Base-by-base conservation (phyloP, 2,329 filamentous ascomycete genomes). In the Aspergillus sp. region DNA sequence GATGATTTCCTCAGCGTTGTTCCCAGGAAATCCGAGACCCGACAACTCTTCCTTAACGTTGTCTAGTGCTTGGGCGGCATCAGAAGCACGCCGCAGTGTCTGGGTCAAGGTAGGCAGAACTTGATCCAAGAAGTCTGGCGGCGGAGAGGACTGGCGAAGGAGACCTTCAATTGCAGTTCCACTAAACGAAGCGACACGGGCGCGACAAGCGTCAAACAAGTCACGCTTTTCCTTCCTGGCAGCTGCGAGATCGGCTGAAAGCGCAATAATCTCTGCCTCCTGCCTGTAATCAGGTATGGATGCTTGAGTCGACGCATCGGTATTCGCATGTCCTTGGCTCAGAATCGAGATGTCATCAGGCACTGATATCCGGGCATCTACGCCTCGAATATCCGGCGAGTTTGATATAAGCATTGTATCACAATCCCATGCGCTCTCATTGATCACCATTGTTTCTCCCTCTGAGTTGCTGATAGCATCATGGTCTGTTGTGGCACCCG, bases 151-250 rank as follows among this genome's bases (percentile, higher is more conserved):
- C 21, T 67, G 64, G n/a, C 66, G 68, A 44, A 71, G 67, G 38
- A 60, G 58, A 11, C 63, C 55, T 13, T 61, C 63, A 42, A 69
- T 59, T 17, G 56, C 57, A 25, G 67, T 65, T 7, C 69, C 68
- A 48, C 68, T 62, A 8, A 71, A 63, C 13, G 63, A 61, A 27
- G 66, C 62, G 23, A 77, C 55, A 8, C 66, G 70, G 42, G 64
- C 63, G 23, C 73, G 76, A 65, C 77, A 79, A 27, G 75, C 74
- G 17, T 74, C 68, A 56, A 81, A 80, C 2, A 81, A 60, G 8
- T 68, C 67, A 7, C 63, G 66, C 60, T 79, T 80, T 51, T 78
- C 78, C 53, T 72, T 71, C 48, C 71, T 75, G 2, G 74, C 75
- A 10, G 71, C 65, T 56, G 77, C 73, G n/a, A 81, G 64, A 36